phyloP scores from a whole-genome alignment of 2,329 filamentous ascomycete genomes.

The Trichoderma atroviride region DNA sequence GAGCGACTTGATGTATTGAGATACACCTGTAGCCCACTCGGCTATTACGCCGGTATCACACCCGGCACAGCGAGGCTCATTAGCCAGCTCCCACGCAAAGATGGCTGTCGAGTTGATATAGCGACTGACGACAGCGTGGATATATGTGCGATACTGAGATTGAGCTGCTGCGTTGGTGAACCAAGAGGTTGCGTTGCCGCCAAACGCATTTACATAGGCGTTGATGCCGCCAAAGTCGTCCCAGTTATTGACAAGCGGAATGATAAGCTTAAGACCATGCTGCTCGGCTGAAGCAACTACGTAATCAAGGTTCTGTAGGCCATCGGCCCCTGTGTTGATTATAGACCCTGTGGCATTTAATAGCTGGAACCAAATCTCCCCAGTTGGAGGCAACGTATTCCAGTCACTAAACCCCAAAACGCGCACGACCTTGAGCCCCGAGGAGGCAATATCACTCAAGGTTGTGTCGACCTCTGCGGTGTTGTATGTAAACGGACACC shows the following conservation, averaged over 20 bases:
- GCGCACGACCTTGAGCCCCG: conserved; percentile 60
- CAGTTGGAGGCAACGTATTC: conserved; percentile 38
- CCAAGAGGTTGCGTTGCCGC: conserved; percentile 56
- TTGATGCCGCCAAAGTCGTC: conserved; percentile 67
- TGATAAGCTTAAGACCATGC: conserved; percentile 63
- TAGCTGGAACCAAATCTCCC: conserved; percentile 53
- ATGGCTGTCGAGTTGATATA: conserved; percentile 52
- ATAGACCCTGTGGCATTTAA: conserved; percentile 52
- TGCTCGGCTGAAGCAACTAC: conserved; percentile 63
- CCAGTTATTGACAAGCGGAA: conserved; percentile 71
- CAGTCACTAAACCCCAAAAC: conserved; percentile 66
- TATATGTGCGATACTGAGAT: conserved; percentile 57
- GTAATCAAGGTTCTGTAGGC: conserved; percentile 63
- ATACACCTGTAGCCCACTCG: conserved; percentile 62
- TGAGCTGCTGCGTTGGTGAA: conserved; percentile 59
- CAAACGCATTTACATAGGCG: conserved; percentile 62
- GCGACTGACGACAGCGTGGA: conserved; percentile 51
- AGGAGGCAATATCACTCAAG: conserved; percentile 51
- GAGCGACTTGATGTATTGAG: conserved; percentile 59
- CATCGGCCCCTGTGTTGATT: conserved; percentile 64
- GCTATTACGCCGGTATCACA: conserved; percentile 27
- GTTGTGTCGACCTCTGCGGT: conserved; percentile 59
- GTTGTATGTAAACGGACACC: conserved; percentile 55
- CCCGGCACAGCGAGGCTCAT: conserved; percentile 39
- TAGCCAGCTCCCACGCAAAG: conserved; percentile 52